Conservation (phyloP, 139 green algal genomes). For the Asterochloris sp. region DNA sequence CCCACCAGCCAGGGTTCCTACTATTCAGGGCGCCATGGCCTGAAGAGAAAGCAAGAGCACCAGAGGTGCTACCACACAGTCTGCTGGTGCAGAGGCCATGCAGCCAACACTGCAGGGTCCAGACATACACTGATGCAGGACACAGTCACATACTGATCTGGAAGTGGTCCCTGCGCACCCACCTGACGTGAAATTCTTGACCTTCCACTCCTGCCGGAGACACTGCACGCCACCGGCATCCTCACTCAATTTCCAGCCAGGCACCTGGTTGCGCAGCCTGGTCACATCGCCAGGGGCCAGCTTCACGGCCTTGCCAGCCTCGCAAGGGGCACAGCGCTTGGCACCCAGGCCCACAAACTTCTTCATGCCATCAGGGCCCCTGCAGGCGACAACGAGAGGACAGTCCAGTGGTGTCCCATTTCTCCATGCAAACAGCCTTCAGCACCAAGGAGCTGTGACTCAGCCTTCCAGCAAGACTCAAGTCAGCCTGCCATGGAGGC, state of each 20-base stretch:
- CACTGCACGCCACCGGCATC: constrained; percentile 20
- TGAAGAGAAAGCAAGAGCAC: too few species aligned
- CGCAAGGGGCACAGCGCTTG: constrained; percentile 49
- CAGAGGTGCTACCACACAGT: too few species aligned
- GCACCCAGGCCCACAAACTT: constrained; percentile 44
- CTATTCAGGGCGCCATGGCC: too few species aligned
- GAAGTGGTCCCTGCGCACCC: constrained; percentile 31
- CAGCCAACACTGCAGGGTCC: too few species aligned
- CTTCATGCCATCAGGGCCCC: constrained; percentile 35
- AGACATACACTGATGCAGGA: too few species aligned
- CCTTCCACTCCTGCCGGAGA: constrained; percentile 70
- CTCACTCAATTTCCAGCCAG: constrained; percentile 54
- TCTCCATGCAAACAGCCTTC: too few species aligned
- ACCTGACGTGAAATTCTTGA: constrained; percentile 36
- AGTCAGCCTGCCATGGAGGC: too few species aligned
- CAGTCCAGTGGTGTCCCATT: too few species aligned
- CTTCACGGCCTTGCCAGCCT: constrained; percentile 22
- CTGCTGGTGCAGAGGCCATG: too few species aligned
- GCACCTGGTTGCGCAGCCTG: constrained; percentile 23
- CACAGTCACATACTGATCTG: not conserved
- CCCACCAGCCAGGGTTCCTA: too few species aligned
- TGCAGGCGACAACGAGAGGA: constrained; percentile 3
- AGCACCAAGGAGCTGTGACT: too few species aligned
- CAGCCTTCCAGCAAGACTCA: too few species aligned
- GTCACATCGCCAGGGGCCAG: constrained; percentile 17